Conservation (phyloP, 2,329 filamentous ascomycete species). For the Neospermospora avenae region DNA sequence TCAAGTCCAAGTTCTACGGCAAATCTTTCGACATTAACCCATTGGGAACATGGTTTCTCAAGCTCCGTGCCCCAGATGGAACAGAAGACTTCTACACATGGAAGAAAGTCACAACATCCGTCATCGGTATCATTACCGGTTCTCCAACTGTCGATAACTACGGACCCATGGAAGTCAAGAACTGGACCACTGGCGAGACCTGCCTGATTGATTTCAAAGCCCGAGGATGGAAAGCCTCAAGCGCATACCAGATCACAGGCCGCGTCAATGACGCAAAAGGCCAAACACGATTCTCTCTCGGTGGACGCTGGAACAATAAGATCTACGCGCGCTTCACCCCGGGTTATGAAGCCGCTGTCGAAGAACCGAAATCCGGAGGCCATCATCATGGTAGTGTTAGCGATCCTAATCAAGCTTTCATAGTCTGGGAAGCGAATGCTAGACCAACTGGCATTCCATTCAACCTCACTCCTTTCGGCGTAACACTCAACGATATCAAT, state of each 20-base stretch:
- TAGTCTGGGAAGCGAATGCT: slow-evolving; percentile 87
- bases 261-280: slow-evolving; percentile 78
- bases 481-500: slow-evolving; percentile 89
- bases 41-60: slow-evolving; percentile 94
- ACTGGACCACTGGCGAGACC: slow-evolving; percentile 93
- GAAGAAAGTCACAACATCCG: slow-evolving; percentile 97
- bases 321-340: slow-evolving; percentile 92
- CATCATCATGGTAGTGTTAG: slow-evolving; percentile 49
- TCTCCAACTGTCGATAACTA: slow-evolving; percentile 98
- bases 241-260: slow-evolving; percentile 82
- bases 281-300: slow-evolving; percentile 83
- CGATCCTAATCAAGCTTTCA: slow-evolving; percentile 73
- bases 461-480: slow-evolving; percentile 93
- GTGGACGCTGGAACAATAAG: slow-evolving; percentile 95
- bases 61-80: slow-evolving; percentile 71
- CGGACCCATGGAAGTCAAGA: slow-evolving; percentile 94
- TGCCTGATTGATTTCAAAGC: slow-evolving; percentile 90
- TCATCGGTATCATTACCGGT: slow-evolving; percentile 97
- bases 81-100: slow-evolving; percentile 91
- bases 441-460: slow-evolving; percentile 86
- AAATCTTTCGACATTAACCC: slow-evolving; percentile 97
- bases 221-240: slow-evolving; percentile 91
- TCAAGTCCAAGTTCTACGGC: slow-evolving; percentile 96
- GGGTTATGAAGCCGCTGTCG: slow-evolving; percentile 75
- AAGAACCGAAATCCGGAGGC: slow-evolving; percentile 45